Evolutionary conservation across 2,329 filamentous ascomycete genomes (phyloP).

Genomic region (Chrysoporthe puriensis): DNA sequence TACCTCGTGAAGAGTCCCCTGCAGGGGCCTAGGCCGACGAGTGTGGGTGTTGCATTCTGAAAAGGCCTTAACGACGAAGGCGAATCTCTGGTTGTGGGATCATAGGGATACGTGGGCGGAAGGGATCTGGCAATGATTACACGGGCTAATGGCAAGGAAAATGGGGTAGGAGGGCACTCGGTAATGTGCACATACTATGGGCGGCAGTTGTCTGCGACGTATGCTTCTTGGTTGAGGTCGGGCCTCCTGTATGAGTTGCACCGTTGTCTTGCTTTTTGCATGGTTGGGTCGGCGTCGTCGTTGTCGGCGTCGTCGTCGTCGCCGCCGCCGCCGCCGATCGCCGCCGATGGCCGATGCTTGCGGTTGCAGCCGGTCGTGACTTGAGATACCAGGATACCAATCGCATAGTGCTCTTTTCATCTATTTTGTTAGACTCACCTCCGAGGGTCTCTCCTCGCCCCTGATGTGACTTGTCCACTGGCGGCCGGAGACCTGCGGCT

Average conservation of each 20-base stretch:
- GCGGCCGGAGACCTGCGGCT: too few species aligned
- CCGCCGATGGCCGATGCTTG: slow-evolving; percentile 20
- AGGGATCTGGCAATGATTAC: not conserved
- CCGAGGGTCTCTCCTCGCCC: not conserved
- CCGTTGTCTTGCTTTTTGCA: slow-evolving; percentile 12
- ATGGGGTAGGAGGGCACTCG: slow-evolving; percentile 10
- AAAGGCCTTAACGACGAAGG: slow-evolving; percentile 1
- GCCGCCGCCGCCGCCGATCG: not conserved
- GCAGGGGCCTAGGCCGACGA: slow-evolving; percentile 41
- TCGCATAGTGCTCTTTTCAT: slow-evolving; percentile 2
- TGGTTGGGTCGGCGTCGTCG: slow-evolving; percentile 16
- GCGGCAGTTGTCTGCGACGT: slow-evolving; percentile 4
- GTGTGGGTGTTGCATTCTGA: slow-evolving; percentile 54
- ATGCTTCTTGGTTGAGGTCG: slow-evolving; percentile 11
- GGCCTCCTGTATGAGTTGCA: slow-evolving; percentile 14
- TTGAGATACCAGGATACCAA: slow-evolving; percentile 30
- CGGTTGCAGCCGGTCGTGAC: slow-evolving; percentile 21
- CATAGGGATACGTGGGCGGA: not conserved
- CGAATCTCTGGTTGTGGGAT: not conserved
- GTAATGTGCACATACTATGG: not conserved
- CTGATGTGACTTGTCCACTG: too few species aligned
- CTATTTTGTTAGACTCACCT: not conserved
- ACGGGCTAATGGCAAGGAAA: slow-evolving; percentile 22
- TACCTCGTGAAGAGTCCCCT: slow-evolving; percentile 14
- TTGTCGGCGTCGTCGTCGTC: slow-evolving; percentile 8